Evolutionary conservation across 129 eudicot species (phyloP).

Genomic region (Ambrosia trifida): DNA sequence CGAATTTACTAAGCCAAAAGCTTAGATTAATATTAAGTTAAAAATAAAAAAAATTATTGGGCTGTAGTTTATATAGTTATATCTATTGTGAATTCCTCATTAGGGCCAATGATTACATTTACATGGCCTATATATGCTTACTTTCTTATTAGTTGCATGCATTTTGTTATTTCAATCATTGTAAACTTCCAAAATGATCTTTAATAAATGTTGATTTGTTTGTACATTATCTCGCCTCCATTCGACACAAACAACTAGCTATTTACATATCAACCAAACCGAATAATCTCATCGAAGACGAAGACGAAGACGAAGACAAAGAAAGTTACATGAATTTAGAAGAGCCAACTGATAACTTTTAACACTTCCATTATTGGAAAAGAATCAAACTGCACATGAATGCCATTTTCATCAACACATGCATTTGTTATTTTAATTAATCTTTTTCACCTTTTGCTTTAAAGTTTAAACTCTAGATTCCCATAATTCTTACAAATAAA

Average conservation of each 20-base stretch:
- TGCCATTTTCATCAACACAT: constrained; percentile 22
- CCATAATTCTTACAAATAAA: constrained; percentile 8
- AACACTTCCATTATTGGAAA: constrained; percentile 29
- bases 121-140: neutral
- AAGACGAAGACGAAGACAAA: constrained; percentile 25
- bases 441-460: constrained; percentile 8
- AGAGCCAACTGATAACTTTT: constrained; percentile 25
- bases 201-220: neutral
- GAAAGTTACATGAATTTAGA: constrained; percentile 16
- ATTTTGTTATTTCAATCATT: constrained; percentile 18
- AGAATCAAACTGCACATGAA: constrained; percentile 35
- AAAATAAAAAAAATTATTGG: neutral
- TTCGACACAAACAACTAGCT: neutral
- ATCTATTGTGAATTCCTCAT: constrained; percentile 18
- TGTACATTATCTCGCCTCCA: neutral
- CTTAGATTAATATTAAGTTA: constrained; percentile 17
- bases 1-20: constrained; percentile 29
- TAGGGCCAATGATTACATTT: neutral
- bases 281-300: neutral
- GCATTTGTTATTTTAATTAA: constrained; percentile 10
- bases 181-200: constrained; percentile 14
- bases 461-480: neutral
- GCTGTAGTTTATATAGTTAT: constrained; percentile 17
- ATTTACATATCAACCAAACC: neutral
- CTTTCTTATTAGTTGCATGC: constrained; percentile 3